A percentile compares a stretch with the other conserved stretches of the same genome.
These are phyloP conservation scores for Ophiosphaerella herpotricha DNA, from an alignment of 2,329 filamentous ascomycete genomes.

Conservation along the genomic window DNA sequence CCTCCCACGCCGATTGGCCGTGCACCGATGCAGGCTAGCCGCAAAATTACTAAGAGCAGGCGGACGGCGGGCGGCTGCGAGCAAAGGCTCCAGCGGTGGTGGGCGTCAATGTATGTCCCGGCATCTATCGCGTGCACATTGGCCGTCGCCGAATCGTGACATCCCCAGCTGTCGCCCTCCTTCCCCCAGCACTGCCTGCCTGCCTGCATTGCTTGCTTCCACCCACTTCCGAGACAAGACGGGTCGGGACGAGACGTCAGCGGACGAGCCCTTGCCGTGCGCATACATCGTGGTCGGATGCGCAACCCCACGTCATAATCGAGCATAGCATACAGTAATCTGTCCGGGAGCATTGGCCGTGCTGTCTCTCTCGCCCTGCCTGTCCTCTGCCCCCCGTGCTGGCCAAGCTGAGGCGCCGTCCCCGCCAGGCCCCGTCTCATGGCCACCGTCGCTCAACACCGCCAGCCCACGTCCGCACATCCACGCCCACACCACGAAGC, in stretches of 20 bases:
- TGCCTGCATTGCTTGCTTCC: neutral
- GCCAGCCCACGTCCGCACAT: slow-evolving; percentile 36
- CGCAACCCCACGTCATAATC: slow-evolving; percentile 14
- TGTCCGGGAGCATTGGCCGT: too few relatives aligned
- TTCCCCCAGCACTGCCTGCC: too few relatives aligned
- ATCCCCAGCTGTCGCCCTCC: neutral
- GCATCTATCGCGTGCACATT: slow-evolving; percentile 9
- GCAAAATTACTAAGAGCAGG: slow-evolving; percentile 24
- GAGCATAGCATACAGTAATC: slow-evolving; percentile 2
- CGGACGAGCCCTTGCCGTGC: slow-evolving; percentile 18
- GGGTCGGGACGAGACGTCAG: slow-evolving; percentile 26
- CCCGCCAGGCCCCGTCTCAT: slow-evolving; percentile 30
- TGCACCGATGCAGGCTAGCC: slow-evolving; percentile 17
- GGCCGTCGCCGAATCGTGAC: slow-evolving; percentile 15
- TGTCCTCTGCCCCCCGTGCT: neutral
- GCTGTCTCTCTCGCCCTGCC: too few relatives aligned
- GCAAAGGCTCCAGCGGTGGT: slow-evolving; percentile 8
- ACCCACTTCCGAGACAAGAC: slow-evolving; percentile 13
- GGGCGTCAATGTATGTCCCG: neutral
- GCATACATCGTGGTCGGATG: slow-evolving; percentile 19
- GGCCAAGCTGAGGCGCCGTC: slow-evolving; percentile 18
- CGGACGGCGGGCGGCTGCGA: slow-evolving; percentile 7
- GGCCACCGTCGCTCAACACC: slow-evolving; percentile 45
- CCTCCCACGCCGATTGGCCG: slow-evolving; percentile 27
- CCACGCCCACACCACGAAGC: slow-evolving; percentile 47